Evolutionary conservation across 179 eudicot species (phyloP), one percentile per base, ranked within the genome.

Genomic region (Spergularia azorica): DNA sequence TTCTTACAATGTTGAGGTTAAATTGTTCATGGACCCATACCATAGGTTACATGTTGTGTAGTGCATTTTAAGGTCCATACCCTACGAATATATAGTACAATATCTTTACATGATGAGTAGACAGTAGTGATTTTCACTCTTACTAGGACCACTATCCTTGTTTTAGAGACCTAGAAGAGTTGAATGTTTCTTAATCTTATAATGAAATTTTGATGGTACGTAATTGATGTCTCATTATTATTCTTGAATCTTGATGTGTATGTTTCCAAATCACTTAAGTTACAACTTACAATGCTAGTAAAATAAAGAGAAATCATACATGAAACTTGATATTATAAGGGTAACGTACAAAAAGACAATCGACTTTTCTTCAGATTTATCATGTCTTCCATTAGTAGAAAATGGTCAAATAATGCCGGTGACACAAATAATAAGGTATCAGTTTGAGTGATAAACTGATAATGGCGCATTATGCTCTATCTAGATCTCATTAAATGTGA

Each of bases 141-240:
- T 60, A 50, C 36, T 17, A 72, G 84, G 84, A 77, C 84, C 81
- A 81, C 77, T 48, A 48, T 20, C 39, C 54, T 43, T 43, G 39
- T 50, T 26, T 54, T 21, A 17, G 57, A 5, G 51, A n/a, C 48
- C 41, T 14, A 56, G 59, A 58, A 71, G 39, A 67, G 63, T 4
- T 56, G 61, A 66, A 70, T 63, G 32, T 46, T 46, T 76, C n/a
- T 39, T 26, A 36, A 43, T 43, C 48, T 43, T 43, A 43, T 43
- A 43, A 43, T 43, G 8, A 43, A 43, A 6, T 6, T n/a, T 43
- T 43, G 1, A 43, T 43, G 48, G 48, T 43, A 43, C 48, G 8
- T 6, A 43, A 43, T 43, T 43, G 8, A 58, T 58, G 62, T 7
- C 32, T 12, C 63, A 57, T 72, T 20, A 56, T 60, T 54, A 2